Conservation (phyloP, 2,329 filamentous ascomycete species). For the Phaeosphaeria sp. region DNA sequence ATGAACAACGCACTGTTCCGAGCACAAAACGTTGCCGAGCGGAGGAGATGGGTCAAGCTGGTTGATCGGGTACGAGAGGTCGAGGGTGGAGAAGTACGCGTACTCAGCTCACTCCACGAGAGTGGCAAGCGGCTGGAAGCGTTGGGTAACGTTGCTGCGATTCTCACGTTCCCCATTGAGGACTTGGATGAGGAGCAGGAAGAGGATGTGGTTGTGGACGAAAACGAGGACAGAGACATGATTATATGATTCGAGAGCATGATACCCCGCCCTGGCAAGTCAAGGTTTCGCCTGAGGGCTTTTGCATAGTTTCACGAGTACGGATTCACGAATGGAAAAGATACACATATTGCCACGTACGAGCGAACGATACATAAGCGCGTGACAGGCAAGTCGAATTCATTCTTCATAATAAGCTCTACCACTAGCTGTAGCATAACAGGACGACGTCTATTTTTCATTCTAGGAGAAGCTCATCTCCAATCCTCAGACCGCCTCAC, state of each 20-base stretch:
- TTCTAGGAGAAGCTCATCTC: too few relatives aligned
- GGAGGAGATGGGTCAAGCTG: slow-evolving; percentile 81
- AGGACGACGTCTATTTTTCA: too few relatives aligned
- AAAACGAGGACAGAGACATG: slow-evolving; percentile 29
- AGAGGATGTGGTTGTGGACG: slow-evolving; percentile 49
- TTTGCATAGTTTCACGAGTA: neutral
- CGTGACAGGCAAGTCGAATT: too few relatives aligned
- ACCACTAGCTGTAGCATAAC: too few relatives aligned
- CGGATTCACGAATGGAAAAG: neutral
- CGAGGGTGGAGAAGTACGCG: slow-evolving; percentile 83
- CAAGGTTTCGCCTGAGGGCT: neutral
- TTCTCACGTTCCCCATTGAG: slow-evolving; percentile 85
- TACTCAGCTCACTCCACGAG: slow-evolving; percentile 94
- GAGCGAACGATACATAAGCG: too few relatives aligned
- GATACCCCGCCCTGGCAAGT: neutral
- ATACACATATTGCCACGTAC: too few relatives aligned
- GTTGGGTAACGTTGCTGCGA: slow-evolving; percentile 85
- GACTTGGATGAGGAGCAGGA: slow-evolving; percentile 83
- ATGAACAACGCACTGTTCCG: slow-evolving; percentile 90
- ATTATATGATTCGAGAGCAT: slow-evolving; percentile 28
- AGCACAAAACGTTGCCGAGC: slow-evolving; percentile 76
- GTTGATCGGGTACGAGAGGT: slow-evolving; percentile 85
- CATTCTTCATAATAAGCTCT: too few relatives aligned
- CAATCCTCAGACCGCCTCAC: neutral
- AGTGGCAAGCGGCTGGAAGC: slow-evolving; percentile 86